Evolutionary conservation across 352 stramenopile genomes (phyloP).

Genomic region (Globisporangium barbulae): DNA sequence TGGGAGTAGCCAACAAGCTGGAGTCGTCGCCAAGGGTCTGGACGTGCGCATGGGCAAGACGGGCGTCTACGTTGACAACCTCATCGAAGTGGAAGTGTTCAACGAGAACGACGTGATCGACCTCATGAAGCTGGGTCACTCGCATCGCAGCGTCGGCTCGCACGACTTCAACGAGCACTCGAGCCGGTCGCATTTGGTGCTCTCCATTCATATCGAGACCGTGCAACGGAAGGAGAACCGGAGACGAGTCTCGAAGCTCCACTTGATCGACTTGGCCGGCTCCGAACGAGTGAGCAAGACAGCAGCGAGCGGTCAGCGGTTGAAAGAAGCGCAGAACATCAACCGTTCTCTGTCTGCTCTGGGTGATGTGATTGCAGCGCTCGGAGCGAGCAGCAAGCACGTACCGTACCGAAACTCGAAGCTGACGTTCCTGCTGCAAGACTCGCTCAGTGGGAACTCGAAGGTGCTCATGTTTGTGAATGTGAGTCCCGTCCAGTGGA

Average conservation of each 20-base stretch:
- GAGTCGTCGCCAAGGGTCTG: conserved; percentile 33
- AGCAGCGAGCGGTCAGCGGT: conserved; percentile 84
- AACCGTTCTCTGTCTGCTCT: conserved; percentile 94
- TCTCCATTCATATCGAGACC: conserved; percentile 82
- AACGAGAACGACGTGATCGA: conserved; percentile 77
- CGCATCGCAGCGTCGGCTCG: conserved; percentile 81
- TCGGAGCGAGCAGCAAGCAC: conserved; percentile 87
- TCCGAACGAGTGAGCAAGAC: conserved; percentile 89
- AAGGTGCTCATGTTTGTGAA: conserved; percentile 89
- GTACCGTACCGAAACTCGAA: conserved; percentile 97
- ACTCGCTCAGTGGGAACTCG: conserved; percentile 75
- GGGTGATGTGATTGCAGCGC: conserved; percentile 93
- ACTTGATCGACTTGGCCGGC: conserved; percentile 89
- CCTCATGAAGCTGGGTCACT: conserved; percentile 80
- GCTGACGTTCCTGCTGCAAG: conserved; percentile 88
- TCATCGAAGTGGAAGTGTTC: conserved; percentile 87
- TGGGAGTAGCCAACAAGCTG: conserved; percentile 8
- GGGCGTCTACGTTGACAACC: conserved; percentile 78
- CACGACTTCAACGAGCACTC: conserved; percentile 94
- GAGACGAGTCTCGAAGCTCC: conserved; percentile 61
- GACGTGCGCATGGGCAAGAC: conserved; percentile 69
- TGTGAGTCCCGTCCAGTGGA: conserved; percentile 85
- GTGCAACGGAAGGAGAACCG: conserved; percentile 40
- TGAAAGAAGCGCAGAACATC: conserved; percentile 97
- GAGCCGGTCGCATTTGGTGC: conserved; percentile 90